Evolutionary conservation across 2,329 filamentous ascomycete species (phyloP).

Genomic region (Acephala macrosclerotiorum): DNA sequence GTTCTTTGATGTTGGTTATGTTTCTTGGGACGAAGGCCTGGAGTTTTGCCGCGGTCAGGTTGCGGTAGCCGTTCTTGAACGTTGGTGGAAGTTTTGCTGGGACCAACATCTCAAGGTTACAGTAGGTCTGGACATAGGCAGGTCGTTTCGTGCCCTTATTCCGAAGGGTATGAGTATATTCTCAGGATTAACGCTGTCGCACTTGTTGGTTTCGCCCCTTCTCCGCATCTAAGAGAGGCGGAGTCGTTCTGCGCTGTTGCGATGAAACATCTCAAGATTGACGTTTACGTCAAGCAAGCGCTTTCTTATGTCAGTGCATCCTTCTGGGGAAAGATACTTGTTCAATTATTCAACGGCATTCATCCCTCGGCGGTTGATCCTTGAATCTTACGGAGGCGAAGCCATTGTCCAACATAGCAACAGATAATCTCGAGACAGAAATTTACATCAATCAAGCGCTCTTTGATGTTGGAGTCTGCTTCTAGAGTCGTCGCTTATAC

Average conservation of each 20-base stretch:
- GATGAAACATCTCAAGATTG: too few relatives aligned
- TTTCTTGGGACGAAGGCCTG: too few relatives aligned
- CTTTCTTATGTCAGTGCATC: too few relatives aligned
- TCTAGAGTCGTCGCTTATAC: too few relatives aligned
- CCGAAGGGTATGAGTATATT: too few relatives aligned
- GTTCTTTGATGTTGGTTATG: neutral
- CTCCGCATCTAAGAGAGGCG: neutral
- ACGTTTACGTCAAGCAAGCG: too few relatives aligned
- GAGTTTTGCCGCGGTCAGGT: neutral
- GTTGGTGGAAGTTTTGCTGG: neutral
- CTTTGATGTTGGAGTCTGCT: neutral
- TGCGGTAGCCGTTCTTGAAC: neutral
- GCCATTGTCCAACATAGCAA: neutral
- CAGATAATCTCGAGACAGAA: neutral
- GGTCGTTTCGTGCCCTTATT: neutral
- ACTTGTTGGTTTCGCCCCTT: neutral
- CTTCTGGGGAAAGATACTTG: neutral
- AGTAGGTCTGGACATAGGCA: neutral
- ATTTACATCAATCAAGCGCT: neutral
- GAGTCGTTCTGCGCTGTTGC: too few relatives aligned
- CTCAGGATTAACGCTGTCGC: too few relatives aligned
- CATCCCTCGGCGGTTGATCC: neutral
- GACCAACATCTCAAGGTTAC: neutral
- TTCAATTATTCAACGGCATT: neutral
- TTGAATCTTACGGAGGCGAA: neutral